Base-by-base conservation (phyloP, 805 yeast genomes). In the Scheffersomyces stipitis region DNA sequence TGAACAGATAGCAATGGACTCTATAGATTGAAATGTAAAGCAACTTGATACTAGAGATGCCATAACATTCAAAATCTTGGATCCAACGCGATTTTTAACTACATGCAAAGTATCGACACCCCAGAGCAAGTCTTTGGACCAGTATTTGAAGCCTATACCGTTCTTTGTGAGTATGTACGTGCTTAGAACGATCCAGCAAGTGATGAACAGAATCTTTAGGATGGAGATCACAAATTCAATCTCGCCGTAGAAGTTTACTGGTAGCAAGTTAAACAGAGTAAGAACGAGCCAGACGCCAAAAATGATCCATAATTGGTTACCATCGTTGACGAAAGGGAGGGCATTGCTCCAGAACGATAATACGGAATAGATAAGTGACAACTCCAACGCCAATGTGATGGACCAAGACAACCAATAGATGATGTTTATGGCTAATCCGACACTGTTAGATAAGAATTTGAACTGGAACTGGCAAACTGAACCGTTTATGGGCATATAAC, bases 341-440 rank as follows among this genome's bases (percentile, higher is more conserved):
- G 7, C 10, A 7, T 20, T 10, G 15, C 29, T 38, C 56, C 56
- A 54, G 26, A 35, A 47, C 14, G 40, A 18, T 22, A 50, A 38
- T 4, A 48, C 40, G 6, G 46, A 30, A 23, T 35, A 43, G 15
- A 52, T 40, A 5, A 55, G 35, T 18, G 52, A 44, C 18, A 52
- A 40, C 28, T 54, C 60, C 15, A 52, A 36, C 6, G 57, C 57
- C 22, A 50, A 45, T 2, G 60, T 54, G n/a, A 54, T 35, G 13
- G 50, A 45, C 60, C 60, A 54, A 33, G 56, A 50, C 16, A 53
- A 27, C 58, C 60, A 54, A 35, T 51, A 54, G 13, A 54, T 45
- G 15, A 51, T 13, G 28, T 49, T 50, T 28, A 48, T 51, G 15
- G 52, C 45, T n/a, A 42, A 27, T 3, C 53, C 56, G 14, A 47